Evolutionary conservation across 306 rosid genomes (phyloP).

Genomic region (Cicer judaicum): DNA sequence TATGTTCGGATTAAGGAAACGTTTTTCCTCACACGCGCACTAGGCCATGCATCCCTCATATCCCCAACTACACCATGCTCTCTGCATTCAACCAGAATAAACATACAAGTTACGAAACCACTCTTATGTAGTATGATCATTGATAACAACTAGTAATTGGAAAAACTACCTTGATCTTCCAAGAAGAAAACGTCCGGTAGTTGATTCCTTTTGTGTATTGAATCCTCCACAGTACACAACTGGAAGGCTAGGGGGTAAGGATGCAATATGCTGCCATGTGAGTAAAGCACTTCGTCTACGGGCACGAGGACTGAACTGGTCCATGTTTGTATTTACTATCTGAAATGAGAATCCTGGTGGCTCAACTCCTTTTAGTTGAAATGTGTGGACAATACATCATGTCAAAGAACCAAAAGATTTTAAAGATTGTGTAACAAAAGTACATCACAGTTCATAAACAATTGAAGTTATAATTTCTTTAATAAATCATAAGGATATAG

Average conservation of each 20-base stretch:
- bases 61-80: constrained; percentile 98
- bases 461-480: constrained; percentile 21
- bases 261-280: constrained; percentile 99
- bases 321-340: constrained; percentile 95
- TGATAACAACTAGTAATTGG: not conserved
- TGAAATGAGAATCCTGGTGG: constrained; percentile 95
- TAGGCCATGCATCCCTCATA: constrained; percentile 97
- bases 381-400: constrained; percentile 84
- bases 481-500: constrained; percentile 76
- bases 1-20: constrained; percentile 83
- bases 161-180: constrained; percentile 87
- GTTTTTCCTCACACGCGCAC: constrained; percentile 89
- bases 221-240: constrained; percentile 97
- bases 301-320: constrained; percentile 83
- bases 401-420: constrained; percentile 72
- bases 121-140: not conserved
- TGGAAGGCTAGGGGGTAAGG: constrained; percentile 92
- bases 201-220: constrained; percentile 96
- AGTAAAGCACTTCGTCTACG: constrained; percentile 97
- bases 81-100: constrained; percentile 56
- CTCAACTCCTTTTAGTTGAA: constrained; percentile 95
- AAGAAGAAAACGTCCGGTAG: constrained; percentile 94
- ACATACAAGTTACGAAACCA: constrained; percentile 26
- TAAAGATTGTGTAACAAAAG: constrained; percentile 32
- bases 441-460: constrained; percentile 38